Conservation (phyloP, 2,329 filamentous ascomycete genomes). For the Botryotinia narcissicola region DNA sequence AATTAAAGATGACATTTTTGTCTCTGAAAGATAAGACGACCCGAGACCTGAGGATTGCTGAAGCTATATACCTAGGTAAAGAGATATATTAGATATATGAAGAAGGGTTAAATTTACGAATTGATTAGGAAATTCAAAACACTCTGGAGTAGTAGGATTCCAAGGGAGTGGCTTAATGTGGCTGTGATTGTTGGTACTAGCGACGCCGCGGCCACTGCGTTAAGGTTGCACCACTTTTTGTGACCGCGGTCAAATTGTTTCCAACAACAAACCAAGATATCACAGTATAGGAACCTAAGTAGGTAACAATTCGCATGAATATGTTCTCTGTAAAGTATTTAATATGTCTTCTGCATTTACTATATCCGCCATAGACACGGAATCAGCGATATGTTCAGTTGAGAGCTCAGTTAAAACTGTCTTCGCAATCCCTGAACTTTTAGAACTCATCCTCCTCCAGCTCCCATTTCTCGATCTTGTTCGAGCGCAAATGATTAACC, state of each 20-base stretch:
- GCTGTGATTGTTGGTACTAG: slow-evolving; percentile 5
- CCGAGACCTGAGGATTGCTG: neutral
- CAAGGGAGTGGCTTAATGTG: neutral
- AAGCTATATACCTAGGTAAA: too few relatives aligned
- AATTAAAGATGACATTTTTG: neutral
- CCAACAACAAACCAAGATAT: neutral
- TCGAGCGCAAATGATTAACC: slow-evolving; percentile 17
- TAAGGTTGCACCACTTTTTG: neutral
- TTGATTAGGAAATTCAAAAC: neutral
- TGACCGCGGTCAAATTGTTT: neutral
- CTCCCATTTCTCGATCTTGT: slow-evolving; percentile 17
- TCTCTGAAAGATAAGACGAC: neutral
- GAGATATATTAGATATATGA: neutral
- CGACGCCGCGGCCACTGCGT: neutral
- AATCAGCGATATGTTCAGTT: neutral
- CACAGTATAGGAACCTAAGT: neutral
- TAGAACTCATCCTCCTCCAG: slow-evolving; percentile 16
- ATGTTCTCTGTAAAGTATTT: neutral
- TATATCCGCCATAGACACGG: neutral
- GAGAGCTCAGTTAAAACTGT: slow-evolving; percentile 2
- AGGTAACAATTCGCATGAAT: neutral
- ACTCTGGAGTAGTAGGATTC: neutral
- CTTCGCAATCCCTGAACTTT: slow-evolving; percentile 16
- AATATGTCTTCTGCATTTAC: neutral
- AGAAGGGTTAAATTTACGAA: neutral